Conservation (phyloP, 768 basidiomycete genomes). For the Chiua virens region DNA sequence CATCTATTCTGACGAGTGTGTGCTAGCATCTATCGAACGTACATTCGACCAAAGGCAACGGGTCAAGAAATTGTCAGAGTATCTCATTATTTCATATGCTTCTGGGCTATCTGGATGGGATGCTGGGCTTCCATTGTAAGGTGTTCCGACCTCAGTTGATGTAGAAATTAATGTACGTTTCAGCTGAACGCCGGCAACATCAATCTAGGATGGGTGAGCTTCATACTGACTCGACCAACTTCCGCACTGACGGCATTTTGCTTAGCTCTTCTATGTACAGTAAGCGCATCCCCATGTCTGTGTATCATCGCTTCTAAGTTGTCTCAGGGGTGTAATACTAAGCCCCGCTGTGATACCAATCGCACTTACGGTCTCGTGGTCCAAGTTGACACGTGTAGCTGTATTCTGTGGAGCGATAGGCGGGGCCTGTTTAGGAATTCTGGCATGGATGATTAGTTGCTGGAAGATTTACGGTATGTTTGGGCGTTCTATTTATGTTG, state of each 20-base stretch:
- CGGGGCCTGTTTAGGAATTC: constrained; percentile 43
- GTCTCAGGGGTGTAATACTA: constrained; percentile 44
- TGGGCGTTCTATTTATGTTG: not conserved
- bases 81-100: constrained; percentile 41
- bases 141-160: not conserved
- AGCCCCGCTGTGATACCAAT: constrained; percentile 53
- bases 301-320: not conserved
- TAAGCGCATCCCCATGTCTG: constrained; percentile 8
- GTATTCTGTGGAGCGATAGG: constrained; percentile 42
- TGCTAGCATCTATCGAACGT: constrained; percentile 38
- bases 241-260: constrained; percentile 1
- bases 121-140: constrained; percentile 41
- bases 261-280: constrained; percentile 47
- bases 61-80: constrained; percentile 41
- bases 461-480: constrained; percentile 46
- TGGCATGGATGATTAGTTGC: constrained; percentile 53
- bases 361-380: constrained; percentile 46
- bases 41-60: constrained; percentile 36
- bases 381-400: constrained; percentile 41
- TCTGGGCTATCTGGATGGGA: constrained; percentile 46
- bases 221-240: not conserved
- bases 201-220: constrained; percentile 46
- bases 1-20: not conserved
- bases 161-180: not conserved
- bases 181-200: constrained; percentile 46